Conservation (phyloP, 345 rosid species). For the Eucalyptus guilfoylei region DNA sequence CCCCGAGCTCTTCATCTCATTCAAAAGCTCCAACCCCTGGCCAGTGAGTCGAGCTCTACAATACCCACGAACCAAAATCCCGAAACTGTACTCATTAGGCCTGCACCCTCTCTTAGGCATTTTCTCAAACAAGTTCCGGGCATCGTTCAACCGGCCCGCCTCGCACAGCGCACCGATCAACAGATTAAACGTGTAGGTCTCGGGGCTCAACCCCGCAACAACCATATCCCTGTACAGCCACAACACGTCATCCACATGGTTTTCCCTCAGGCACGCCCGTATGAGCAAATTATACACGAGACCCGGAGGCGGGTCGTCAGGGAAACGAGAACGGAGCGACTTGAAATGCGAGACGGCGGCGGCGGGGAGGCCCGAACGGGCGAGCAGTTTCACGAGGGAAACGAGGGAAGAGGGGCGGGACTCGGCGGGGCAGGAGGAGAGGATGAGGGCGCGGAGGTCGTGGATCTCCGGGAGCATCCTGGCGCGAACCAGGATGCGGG, state of each 20-base stretch:
- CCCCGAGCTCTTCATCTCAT: conserved; percentile 35
- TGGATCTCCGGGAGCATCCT: conserved; percentile 61
- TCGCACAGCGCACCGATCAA: conserved; percentile 60
- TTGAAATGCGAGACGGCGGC: conserved; percentile 51
- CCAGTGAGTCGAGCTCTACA: conserved; percentile 47
- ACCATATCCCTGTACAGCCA: conserved; percentile 83
- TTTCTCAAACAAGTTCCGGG: conserved; percentile 69
- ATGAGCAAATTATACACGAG: conserved; percentile 53
- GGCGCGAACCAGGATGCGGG: conserved; percentile 53
- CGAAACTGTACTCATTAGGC: conserved; percentile 81
- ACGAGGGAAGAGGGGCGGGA: conserved; percentile 21
- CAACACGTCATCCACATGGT: conserved; percentile 34
- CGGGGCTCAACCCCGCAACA: conserved; percentile 40
- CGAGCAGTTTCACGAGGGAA: conserved; percentile 29
- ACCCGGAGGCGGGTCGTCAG: conserved; percentile 28
- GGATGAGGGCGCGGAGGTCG: conserved; percentile 43
- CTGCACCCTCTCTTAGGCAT: conserved; percentile 67
- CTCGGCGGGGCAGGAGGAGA: conserved; percentile 8
- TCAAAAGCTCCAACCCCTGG: conserved; percentile 54
- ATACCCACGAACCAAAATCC: conserved; percentile 79
- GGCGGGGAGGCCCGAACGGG: conserved; percentile 33
- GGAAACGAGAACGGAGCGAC: conserved; percentile 37
- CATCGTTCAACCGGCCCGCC: conserved; percentile 54
- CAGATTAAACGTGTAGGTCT: conserved; percentile 75
- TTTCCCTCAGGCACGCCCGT: conserved; percentile 28